Conservation (phyloP, 2,329 filamentous ascomycete genomes). For the Scedosporium apiospermum region DNA sequence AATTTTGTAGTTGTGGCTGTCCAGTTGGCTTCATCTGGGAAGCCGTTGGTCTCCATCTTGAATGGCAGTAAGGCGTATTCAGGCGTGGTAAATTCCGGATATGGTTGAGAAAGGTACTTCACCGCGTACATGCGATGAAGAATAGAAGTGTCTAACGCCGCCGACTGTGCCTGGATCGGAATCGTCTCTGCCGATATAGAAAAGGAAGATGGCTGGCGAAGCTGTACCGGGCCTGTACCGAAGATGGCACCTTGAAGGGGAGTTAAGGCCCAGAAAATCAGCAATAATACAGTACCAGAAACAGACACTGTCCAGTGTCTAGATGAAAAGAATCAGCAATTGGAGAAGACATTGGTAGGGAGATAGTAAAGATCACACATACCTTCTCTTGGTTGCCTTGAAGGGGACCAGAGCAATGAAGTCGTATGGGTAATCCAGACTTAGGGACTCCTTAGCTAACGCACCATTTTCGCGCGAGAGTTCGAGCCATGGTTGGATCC, state of each 20-base stretch:
- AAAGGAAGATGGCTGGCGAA: slow-evolving; percentile 17
- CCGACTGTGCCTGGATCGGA: too few species aligned
- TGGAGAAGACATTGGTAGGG: too few species aligned
- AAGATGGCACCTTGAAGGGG: slow-evolving; percentile 48
- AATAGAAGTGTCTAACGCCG: too few species aligned
- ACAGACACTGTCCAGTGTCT: slow-evolving; percentile 46
- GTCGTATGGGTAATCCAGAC: slow-evolving; percentile 41
- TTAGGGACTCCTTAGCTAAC: slow-evolving; percentile 31
- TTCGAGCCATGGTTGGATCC: slow-evolving; percentile 52
- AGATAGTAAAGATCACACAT: too few species aligned
- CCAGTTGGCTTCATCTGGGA: too few species aligned
- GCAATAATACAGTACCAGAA: slow-evolving; percentile 33
- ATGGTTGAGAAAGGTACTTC: slow-evolving; percentile 32
- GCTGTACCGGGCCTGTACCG: slow-evolving; percentile 22
- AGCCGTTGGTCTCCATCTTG: too few species aligned
- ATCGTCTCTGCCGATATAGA: too few species aligned
- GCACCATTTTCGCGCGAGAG: slow-evolving; percentile 38
- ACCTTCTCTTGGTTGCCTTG: slow-evolving; percentile 16
- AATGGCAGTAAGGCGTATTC: slow-evolving; percentile 36
- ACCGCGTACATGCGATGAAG: slow-evolving; percentile 36
- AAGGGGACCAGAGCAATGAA: slow-evolving; percentile 24
- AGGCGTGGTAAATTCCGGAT: slow-evolving; percentile 31
- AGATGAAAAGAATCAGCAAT: too few species aligned
- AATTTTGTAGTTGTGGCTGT: slow-evolving; percentile 20
- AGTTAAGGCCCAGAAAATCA: slow-evolving; percentile 45